Conservation (phyloP, 169 alveolate species). For the Eimeria falciformis region DNA sequence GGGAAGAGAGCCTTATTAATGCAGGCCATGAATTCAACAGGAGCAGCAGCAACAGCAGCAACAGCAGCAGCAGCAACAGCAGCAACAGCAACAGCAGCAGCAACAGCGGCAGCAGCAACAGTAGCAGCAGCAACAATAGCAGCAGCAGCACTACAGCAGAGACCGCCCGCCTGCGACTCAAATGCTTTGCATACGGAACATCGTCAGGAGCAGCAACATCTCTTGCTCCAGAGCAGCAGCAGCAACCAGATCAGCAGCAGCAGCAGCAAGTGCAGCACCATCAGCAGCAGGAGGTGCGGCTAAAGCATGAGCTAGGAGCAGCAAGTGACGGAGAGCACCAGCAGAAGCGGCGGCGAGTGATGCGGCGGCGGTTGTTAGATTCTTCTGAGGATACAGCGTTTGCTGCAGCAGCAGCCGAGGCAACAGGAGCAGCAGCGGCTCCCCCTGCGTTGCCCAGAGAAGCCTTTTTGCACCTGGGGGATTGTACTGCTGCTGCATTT, state of each 20-base stretch:
- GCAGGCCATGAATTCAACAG: too few relatives aligned
- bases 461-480: neutral
- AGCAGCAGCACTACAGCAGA: conserved; percentile 2
- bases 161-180: conserved; percentile 23
- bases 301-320: neutral
- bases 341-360: conserved; percentile 23
- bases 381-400: neutral
- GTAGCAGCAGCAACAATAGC: conserved; percentile 35
- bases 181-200: conserved; percentile 19
- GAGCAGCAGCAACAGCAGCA: too few relatives aligned
- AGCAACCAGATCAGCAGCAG: neutral
- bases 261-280: conserved; percentile 43
- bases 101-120: neutral
- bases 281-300: neutral
- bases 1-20: neutral
- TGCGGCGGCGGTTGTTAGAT: neutral
- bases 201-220: neutral
- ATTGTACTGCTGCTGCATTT: conserved; percentile 14
- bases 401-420: conserved; percentile 23
- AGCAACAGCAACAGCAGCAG: neutral
- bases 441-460: conserved; percentile 4
- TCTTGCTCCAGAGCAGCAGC: neutral
- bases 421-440: conserved; percentile 18
- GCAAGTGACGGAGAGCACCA: conserved; percentile 25
- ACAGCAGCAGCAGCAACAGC: conserved; percentile 42